Base-by-base conservation (phyloP, 345 rosid genomes). In the Physaria fendleri region DNA sequence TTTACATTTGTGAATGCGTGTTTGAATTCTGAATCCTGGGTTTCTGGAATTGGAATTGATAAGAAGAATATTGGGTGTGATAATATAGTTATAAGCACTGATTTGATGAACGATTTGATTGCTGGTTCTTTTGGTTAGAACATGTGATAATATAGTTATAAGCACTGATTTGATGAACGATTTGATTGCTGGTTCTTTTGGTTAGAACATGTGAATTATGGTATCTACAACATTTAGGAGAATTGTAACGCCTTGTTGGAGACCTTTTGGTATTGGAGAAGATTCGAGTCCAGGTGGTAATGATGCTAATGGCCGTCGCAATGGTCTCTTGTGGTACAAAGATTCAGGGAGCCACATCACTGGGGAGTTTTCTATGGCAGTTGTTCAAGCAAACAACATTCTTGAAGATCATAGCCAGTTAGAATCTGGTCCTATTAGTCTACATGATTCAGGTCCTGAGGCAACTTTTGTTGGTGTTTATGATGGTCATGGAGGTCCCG, bases 401-500 rank as follows among this genome's bases (percentile, higher is more conserved):
- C 69, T 90, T 59, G 99, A 94, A 77, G 99, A 94, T 66, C 85
- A 81, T 47, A 77, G 96, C 54, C 97, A 94, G 17, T 76, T 94
- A 42, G 99, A 89, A 57, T 85, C 99, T n/a, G 99, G 99, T 71
- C 88, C 92, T 4, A 51, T 90, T 78, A 85, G 97, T 66, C 68
- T 76, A 11, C 71, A 66, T 42, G 87, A 90, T 21, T 71, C 85
- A 6, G 95, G 97, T 20, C 96, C 96, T 54, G 83, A 79, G 3
- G 99, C 90, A 21, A 90, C 96, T 58, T 94, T 90, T 77, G 92
- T 94, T 32, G 99, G 99, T 71, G 74, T 94, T 48, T 94, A 90
- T n/a, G 97, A 94, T 65, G 99, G 96, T 25, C 99, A 90, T 80
- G 99, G 99, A 69, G 97, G 99, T 63, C 90, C 99, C 5, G 99